phyloP scores from a whole-genome alignment of 2,329 filamentous ascomycete species.

The Aureobasidium sp. region DNA sequence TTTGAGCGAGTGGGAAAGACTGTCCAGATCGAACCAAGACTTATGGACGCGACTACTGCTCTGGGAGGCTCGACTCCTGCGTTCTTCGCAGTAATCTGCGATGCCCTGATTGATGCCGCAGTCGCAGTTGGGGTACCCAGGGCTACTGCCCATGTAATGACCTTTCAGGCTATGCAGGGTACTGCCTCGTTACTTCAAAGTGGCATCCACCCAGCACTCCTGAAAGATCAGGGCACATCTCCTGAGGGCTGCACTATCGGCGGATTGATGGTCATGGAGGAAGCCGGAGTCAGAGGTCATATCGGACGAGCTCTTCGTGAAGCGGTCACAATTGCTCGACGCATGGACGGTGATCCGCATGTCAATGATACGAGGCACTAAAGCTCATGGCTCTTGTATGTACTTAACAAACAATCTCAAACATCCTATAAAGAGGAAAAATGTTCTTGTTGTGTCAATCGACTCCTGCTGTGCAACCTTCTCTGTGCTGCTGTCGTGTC shows the following conservation, averaged over 20 bases:
- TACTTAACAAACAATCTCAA: too few species aligned
- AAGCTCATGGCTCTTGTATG: too few species aligned
- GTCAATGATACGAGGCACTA: background rate
- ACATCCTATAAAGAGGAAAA: too few species aligned
- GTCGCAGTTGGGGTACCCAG: background rate
- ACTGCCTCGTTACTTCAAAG: background rate
- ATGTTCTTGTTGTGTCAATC: too few species aligned
- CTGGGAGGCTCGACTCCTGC: background rate
- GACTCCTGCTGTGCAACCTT: too few species aligned
- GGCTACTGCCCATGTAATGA: background rate
- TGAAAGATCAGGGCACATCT: background rate
- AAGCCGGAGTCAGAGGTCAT: background rate
- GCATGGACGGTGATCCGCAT: background rate
- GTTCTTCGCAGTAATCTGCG: background rate
- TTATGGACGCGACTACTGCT: background rate
- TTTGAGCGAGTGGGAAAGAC: background rate
- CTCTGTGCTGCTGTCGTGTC: too few species aligned
- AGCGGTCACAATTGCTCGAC: background rate
- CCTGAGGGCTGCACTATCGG: background rate
- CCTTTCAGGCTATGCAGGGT: background rate
- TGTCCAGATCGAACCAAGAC: background rate
- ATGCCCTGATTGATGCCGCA: background rate
- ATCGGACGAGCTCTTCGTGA: background rate
- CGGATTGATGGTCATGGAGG: background rate
- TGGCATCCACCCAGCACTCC: background rate